phyloP scores from a whole-genome alignment of 805 yeast species.

The Citeromyces matritensis region DNA sequence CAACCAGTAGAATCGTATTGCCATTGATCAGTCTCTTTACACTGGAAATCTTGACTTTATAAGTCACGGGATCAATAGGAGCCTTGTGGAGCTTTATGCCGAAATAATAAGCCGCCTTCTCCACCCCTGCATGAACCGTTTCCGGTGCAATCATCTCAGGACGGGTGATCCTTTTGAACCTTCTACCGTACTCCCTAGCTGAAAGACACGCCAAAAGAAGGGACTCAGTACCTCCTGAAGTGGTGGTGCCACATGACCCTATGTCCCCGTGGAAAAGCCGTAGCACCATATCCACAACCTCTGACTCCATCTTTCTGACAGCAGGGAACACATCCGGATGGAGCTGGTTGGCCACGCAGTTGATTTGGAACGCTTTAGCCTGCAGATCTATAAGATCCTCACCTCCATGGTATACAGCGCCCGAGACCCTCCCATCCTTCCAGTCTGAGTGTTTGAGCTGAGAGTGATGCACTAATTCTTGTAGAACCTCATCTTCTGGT shows the following conservation, averaged over 20 bases:
- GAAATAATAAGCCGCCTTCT: slow-evolving; percentile 85
- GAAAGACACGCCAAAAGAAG: slow-evolving; percentile 73
- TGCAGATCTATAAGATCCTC: slow-evolving; percentile 61
- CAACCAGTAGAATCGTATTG: slow-evolving; percentile 74
- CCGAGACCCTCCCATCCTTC: slow-evolving; percentile 78
- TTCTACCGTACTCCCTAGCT: slow-evolving; percentile 65
- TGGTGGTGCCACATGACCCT: slow-evolving; percentile 61
- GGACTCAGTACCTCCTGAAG: slow-evolving; percentile 95
- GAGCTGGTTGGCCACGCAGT: slow-evolving; percentile 81
- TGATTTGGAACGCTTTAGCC: slow-evolving; percentile 58
- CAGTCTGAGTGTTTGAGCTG: slow-evolving; percentile 27
- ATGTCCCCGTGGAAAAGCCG: slow-evolving; percentile 58
- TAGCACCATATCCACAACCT: slow-evolving; percentile 84
- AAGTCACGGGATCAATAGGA: slow-evolving; percentile 54
- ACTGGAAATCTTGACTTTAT: slow-evolving; percentile 46
- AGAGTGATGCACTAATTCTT: too few relatives aligned
- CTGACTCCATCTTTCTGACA: slow-evolving; percentile 91
- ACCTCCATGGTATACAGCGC: slow-evolving; percentile 97
- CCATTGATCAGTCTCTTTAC: slow-evolving; percentile 52
- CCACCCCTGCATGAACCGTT: slow-evolving; percentile 90
- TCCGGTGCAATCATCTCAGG: slow-evolving; percentile 87
- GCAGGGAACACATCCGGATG: slow-evolving; percentile 98
- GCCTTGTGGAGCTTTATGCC: slow-evolving; percentile 75
- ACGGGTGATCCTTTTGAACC: slow-evolving; percentile 36
- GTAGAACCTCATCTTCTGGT: slow-evolving; percentile 30